A percentile compares a stretch with the other conserved stretches of the same genome.
These are phyloP conservation scores for Trichoderma aggressivum DNA, from an alignment of 2,329 filamentous ascomycete species.

Conservation along the genomic window DNA sequence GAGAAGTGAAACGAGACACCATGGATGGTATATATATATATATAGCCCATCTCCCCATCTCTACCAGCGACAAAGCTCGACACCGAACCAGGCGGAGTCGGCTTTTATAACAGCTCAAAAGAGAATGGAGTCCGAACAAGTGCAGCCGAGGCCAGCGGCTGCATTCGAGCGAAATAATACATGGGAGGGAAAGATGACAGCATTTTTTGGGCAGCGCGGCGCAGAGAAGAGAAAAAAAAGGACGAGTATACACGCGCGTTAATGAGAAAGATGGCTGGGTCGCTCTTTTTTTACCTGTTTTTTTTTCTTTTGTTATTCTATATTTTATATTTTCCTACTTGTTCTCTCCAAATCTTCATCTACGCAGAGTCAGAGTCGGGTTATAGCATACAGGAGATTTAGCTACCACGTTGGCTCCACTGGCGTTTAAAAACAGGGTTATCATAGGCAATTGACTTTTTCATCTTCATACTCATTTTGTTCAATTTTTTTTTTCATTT, in stretches of 20 bases:
- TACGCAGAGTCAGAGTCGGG: background rate
- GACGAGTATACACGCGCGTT: background rate
- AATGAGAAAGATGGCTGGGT: background rate
- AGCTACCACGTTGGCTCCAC: background rate
- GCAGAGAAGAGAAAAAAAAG: background rate
- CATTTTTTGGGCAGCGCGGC: constrained; percentile 7
- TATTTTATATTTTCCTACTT: background rate
- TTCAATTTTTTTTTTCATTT: background rate
- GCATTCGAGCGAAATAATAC: constrained; percentile 3
- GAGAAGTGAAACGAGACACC: background rate
- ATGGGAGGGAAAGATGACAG: background rate
- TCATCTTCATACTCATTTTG: background rate
- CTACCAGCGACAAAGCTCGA: background rate
- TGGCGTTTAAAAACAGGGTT: constrained; percentile 1
- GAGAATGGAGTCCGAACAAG: background rate
- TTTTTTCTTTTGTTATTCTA: background rate
- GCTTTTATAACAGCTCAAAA: background rate
- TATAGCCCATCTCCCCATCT: background rate
- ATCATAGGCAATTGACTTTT: background rate
- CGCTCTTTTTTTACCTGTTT: background rate
- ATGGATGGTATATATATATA: background rate
- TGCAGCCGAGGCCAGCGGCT: background rate
- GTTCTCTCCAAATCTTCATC: background rate
- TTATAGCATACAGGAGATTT: background rate
- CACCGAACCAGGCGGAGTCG: constrained; percentile 15